Conservation (phyloP, 208 protist species). For the Trypanosoma brucei region DNA sequence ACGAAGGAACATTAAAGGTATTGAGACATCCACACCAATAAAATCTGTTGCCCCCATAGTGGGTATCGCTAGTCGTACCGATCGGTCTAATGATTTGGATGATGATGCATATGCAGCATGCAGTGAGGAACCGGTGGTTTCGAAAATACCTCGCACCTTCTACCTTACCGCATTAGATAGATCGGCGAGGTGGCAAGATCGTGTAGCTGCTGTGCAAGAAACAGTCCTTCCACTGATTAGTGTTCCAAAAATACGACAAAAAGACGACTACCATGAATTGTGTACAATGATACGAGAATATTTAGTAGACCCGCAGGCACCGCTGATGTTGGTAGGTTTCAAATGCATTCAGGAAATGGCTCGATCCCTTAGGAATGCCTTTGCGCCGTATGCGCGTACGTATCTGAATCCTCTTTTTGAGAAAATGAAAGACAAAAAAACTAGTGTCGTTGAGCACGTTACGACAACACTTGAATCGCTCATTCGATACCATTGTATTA, state of each 20-base stretch:
- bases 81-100: slow-evolving; percentile 31
- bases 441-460: slow-evolving; percentile 74
- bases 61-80: slow-evolving; percentile 1
- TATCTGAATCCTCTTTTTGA: slow-evolving; percentile 70
- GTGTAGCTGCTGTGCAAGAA: slow-evolving; percentile 62
- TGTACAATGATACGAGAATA: slow-evolving; percentile 61
- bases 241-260: slow-evolving; percentile 50
- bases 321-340: slow-evolving; percentile 80
- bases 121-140: slow-evolving; percentile 58
- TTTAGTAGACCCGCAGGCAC: slow-evolving; percentile 76
- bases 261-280: slow-evolving; percentile 88
- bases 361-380: slow-evolving; percentile 46
- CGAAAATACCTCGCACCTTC: slow-evolving; percentile 71
- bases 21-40: slow-evolving; percentile 7
- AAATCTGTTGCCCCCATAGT: slow-evolving; percentile 8
- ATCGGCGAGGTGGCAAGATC: slow-evolving; percentile 67
- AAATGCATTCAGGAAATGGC: slow-evolving; percentile 82
- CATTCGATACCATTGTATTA: slow-evolving; percentile 70
- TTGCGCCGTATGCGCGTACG: slow-evolving; percentile 41
- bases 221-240: slow-evolving; percentile 55
- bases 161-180: slow-evolving; percentile 70
- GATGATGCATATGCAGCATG: slow-evolving; percentile 48
- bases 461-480: slow-evolving; percentile 71
- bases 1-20: slow-evolving; percentile 23
- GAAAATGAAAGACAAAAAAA: slow-evolving; percentile 90